phyloP scores from a whole-genome alignment of 805 yeast genomes.

The Peterozyma toletana region DNA sequence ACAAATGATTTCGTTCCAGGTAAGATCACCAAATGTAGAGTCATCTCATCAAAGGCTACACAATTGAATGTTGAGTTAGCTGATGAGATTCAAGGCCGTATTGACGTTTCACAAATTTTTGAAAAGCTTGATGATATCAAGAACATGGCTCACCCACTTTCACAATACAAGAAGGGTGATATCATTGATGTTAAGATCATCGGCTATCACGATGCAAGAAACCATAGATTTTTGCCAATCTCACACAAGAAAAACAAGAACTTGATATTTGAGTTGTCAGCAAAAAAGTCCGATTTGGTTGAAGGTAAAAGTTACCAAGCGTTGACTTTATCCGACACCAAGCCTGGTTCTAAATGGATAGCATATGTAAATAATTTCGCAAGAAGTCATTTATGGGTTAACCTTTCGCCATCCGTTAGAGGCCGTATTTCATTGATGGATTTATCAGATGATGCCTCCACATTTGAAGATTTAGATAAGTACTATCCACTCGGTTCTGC shows the following conservation, averaged over 20 bases:
- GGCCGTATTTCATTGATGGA: slow-evolving; percentile 66
- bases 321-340: slow-evolving; percentile 32
- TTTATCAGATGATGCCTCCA: slow-evolving; percentile 44
- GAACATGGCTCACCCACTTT: slow-evolving; percentile 51
- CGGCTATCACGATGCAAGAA: slow-evolving; percentile 70
- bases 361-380: slow-evolving; percentile 64
- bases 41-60: slow-evolving; percentile 60
- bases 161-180: slow-evolving; percentile 51
- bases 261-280: slow-evolving; percentile 57
- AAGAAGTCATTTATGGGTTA: slow-evolving; percentile 58
- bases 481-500: slow-evolving; percentile 70
- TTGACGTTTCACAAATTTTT: slow-evolving; percentile 69
- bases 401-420: slow-evolving; percentile 57
- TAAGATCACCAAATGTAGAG: slow-evolving; percentile 46
- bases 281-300: slow-evolving; percentile 35
- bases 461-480: slow-evolving; percentile 42
- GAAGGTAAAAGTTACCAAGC: slow-evolving; percentile 14
- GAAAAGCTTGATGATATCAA: slow-evolving; percentile 45
- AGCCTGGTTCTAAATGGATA: slow-evolving; percentile 40
- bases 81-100: slow-evolving; percentile 71
- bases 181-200: slow-evolving; percentile 56
- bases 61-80: slow-evolving; percentile 73
- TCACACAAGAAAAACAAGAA: slow-evolving; percentile 51
- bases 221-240: slow-evolving; percentile 59
- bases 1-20: slow-evolving; percentile 55